Evolutionary conservation across 352 stramenopile species (phyloP).

Genomic region (Phytophthora ohioensis): DNA sequence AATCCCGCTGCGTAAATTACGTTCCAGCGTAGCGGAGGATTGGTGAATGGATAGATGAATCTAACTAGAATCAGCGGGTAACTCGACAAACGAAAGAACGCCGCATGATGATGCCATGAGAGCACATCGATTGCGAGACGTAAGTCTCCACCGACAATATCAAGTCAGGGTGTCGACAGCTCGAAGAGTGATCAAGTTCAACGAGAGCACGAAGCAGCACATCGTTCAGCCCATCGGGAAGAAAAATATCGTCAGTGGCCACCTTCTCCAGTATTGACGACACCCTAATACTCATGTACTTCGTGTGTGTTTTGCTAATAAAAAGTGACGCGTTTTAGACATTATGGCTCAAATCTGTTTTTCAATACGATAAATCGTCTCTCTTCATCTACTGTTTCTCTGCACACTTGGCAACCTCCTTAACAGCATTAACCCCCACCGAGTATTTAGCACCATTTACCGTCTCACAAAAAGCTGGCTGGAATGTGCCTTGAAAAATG

Average conservation of each 20-base stretch:
- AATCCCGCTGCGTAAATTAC: constrained; percentile 34
- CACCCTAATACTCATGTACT: constrained; percentile 5
- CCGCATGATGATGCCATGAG: constrained; percentile 17
- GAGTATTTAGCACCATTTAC: constrained; percentile 9
- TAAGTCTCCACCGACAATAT: constrained; percentile 13
- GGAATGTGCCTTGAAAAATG: constrained; percentile 88
- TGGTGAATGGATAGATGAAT: constrained; percentile 42
- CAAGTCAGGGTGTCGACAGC: constrained; percentile 17
- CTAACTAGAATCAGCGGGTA: constrained; percentile 41
- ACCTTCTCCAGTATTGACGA: constrained; percentile 2
- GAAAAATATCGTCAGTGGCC: constrained; percentile 16
- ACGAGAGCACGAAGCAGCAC: constrained; percentile 15
- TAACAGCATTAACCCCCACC: constrained; percentile 14
- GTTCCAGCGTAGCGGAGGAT: constrained; percentile 18
- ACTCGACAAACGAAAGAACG: constrained; percentile 32
- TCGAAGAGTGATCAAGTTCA: constrained; percentile 1
- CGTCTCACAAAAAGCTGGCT: constrained; percentile 68
- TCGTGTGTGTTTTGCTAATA: constrained; percentile 19
- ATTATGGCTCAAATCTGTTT: too few relatives aligned
- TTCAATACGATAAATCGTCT: not conserved
- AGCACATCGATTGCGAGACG: constrained; percentile 6
- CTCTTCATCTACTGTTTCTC: constrained; percentile 25
- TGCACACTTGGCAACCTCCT: constrained; percentile 16
- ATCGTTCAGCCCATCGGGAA: not conserved
- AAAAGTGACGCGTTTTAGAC: constrained; percentile 25